phyloP scores from a whole-genome alignment of 2,329 filamentous ascomycete species.

The Harringtonia lauricola region DNA sequence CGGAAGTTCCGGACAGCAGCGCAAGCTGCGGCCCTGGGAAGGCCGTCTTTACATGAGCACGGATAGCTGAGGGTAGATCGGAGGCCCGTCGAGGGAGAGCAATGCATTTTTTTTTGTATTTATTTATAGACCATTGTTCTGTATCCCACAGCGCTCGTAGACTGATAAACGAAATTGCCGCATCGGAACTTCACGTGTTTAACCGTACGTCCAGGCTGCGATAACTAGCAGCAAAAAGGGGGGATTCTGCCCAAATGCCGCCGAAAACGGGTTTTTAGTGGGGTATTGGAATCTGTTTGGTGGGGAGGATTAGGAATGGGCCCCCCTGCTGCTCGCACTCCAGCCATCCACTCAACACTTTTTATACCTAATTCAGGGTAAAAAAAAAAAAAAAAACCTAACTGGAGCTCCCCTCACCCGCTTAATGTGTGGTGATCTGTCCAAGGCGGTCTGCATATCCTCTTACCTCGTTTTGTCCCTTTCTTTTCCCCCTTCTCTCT shows the following conservation, averaged over 20 bases:
- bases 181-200: no score
- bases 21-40: constrained; percentile 22
- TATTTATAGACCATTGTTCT: no score
- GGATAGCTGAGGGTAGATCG: background rate
- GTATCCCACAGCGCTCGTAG: no score
- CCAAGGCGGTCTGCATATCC: background rate
- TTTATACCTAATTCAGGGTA: background rate
- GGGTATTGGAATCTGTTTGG: no score
- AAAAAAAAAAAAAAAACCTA: background rate
- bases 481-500: background rate
- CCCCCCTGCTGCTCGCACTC: background rate
- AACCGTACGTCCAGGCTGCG: no score
- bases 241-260: no score
- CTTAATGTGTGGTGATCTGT: background rate
- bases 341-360: background rate
- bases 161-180: no score
- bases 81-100: no score
- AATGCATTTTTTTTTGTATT: background rate
- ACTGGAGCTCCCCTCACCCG: background rate
- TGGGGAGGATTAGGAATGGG: no score
- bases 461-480: background rate
- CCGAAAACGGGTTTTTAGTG: no score
- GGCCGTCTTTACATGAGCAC: constrained; percentile 18
- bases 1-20: background rate
- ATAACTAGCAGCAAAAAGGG: no score